phyloP scores from a whole-genome alignment of 345 rosid genomes.

The Dipteronia sinensis region DNA sequence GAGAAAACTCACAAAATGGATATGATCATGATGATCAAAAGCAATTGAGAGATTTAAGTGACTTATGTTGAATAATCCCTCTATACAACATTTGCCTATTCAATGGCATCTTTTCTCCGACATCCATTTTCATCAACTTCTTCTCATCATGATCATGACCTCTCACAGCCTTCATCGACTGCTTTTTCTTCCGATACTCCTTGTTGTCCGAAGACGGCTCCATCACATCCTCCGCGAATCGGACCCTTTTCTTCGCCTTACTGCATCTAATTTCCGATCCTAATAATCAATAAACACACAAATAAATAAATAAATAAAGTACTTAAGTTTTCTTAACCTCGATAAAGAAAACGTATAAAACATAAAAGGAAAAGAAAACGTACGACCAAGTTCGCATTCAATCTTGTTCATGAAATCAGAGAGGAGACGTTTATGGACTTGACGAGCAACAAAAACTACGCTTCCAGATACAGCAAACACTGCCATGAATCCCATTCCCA shows the following conservation, averaged over 20 bases:
- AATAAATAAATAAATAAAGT: not conserved
- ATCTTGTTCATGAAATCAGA: conserved; percentile 69
- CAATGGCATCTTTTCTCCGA: conserved; percentile 36
- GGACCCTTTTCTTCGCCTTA: conserved; percentile 56
- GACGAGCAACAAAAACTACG: conserved; percentile 61
- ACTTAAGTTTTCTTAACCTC: not conserved
- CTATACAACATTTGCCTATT: conserved; percentile 51
- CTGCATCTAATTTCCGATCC: conserved; percentile 6
- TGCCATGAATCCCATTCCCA: conserved; percentile 59
- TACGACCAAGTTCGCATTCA: conserved; percentile 60
- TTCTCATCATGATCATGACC: not conserved
- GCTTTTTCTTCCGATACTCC: conserved; percentile 55
- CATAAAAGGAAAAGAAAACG: not conserved
- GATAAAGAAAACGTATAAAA: no score
- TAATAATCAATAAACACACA: not conserved
- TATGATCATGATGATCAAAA: not conserved
- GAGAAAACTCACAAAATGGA: no score
- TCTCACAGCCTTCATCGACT: conserved; percentile 15
- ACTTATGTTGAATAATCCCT: conserved; percentile 36
- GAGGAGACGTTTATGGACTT: conserved; percentile 68
- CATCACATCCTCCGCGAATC: conserved; percentile 79
- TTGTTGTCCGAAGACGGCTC: conserved; percentile 68
- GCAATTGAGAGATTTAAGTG: conserved; percentile 24
- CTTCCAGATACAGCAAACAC: conserved; percentile 83
- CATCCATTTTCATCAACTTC: not conserved